phyloP scores from a whole-genome alignment of 2,329 filamentous ascomycete species.

The Trichoderma brevicompactum region DNA sequence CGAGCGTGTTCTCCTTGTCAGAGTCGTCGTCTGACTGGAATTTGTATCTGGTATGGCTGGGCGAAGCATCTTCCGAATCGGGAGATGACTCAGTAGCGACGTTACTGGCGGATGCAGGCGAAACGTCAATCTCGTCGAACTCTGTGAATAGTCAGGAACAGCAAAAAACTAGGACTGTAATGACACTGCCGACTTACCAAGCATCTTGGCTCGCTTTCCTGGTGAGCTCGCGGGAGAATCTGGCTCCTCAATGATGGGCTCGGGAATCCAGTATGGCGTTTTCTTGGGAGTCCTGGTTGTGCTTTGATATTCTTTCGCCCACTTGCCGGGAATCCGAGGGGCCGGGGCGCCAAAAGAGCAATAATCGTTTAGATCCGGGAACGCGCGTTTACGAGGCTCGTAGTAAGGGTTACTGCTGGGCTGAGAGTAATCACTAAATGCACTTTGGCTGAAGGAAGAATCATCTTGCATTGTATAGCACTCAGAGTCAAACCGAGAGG shows the following conservation, averaged over 20 bases:
- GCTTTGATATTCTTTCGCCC: constrained; percentile 13
- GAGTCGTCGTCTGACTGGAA: constrained; percentile 12
- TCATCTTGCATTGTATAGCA: constrained; percentile 17
- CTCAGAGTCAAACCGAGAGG: constrained; percentile 11
- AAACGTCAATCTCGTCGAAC: constrained; percentile 28
- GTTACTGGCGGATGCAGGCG: constrained; percentile 5
- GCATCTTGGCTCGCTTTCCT: constrained; percentile 34
- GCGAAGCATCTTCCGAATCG: constrained; percentile 10
- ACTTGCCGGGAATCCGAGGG: constrained; percentile 15
- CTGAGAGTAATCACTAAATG: constrained; percentile 36
- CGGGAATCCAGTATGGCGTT: constrained; percentile 34
- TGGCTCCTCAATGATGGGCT: constrained; percentile 45
- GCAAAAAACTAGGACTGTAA: neutral
- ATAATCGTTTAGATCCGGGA: constrained; percentile 27
- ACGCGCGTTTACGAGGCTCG: constrained; percentile 35
- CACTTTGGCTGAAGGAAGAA: constrained; percentile 17
- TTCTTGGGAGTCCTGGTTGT: neutral
- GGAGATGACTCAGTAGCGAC: constrained; percentile 13
- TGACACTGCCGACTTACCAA: constrained; percentile 36
- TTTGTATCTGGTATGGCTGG: neutral
- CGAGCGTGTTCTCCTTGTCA: constrained; percentile 11
- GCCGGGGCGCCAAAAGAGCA: constrained; percentile 15
- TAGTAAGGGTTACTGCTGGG: constrained; percentile 44
- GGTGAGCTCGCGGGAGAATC: constrained; percentile 36
- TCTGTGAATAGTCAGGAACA: constrained; percentile 30